Evolutionary conservation across 116 monocot species (phyloP), one percentile per base, ranked within the genome.

Genomic region (Zostera marina): DNA sequence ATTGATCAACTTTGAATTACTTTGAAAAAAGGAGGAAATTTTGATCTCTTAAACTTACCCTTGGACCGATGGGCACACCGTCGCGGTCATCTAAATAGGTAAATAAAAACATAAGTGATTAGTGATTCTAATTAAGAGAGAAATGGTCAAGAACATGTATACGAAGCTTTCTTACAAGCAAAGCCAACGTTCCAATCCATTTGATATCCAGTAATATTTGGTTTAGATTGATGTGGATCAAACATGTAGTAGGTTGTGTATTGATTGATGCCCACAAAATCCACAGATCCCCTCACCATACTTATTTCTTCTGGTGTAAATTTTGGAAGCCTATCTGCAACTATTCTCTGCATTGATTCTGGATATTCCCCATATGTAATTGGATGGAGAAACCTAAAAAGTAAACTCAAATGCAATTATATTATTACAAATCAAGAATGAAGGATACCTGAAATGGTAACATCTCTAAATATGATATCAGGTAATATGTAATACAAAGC

Each of bases 371-470:
- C 94, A 41, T 85, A 84, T 58, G 61, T 70, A 22, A 96, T 69
- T 41, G 94, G 94, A 60, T 88, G 78, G 25, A 96, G 74, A 60
- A 82, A 96, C 94, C 94, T 96, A 44, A n/a, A 39, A 3, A n/a
- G 32, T 32, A 3, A 32, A 32, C 0, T 32, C 5, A 32, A 32
- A 2, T 32, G 32, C 32, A 32, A 32, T 32, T 32, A 32, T 32
- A 32, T 32, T 32, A 32, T 32, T 32, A 32, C 32, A 32, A 32
- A 32, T 2, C 32, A 32, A 32, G 5, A 5, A 32, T 32, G 32
- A 5, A 32, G 5, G 32, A n/a, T n/a, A n/a, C n/a, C n/a, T n/a
- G n/a, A n/a, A n/a, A n/a, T n/a, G 32, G 32, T 32, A 32, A 32
- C 2, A 32, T 32, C 0, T 32, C 32, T 32, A 32, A 32, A 32